phyloP scores from a whole-genome alignment of 495 filamentous ascomycete species.

The Aspergillus cavernicola region DNA sequence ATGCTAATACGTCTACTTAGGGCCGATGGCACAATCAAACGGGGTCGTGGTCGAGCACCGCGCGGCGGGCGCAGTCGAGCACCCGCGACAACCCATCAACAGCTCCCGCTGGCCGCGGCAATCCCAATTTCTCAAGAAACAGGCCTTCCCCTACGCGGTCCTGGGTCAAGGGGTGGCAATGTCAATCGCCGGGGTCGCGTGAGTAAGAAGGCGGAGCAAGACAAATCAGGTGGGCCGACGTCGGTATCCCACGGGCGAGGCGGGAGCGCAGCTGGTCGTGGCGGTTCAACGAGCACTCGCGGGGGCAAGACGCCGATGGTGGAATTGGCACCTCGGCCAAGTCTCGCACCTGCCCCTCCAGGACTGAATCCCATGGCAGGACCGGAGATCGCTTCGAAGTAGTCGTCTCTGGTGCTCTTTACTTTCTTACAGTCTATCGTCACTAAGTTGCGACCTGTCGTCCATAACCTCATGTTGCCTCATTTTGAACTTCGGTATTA shows the following conservation, averaged over 20 bases:
- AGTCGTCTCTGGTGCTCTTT: background rate
- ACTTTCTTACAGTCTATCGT: background rate
- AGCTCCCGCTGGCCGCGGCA: slow-evolving; percentile 39
- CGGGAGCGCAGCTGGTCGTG: slow-evolving; percentile 27
- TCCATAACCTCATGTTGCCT: background rate
- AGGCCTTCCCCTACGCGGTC: slow-evolving; percentile 57
- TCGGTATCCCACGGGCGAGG: slow-evolving; percentile 29
- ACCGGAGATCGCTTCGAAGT: slow-evolving; percentile 31
- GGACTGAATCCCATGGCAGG: slow-evolving; percentile 27
- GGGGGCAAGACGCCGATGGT: slow-evolving; percentile 32
- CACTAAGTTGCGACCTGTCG: background rate
- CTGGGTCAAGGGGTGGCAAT: slow-evolving; percentile 73
- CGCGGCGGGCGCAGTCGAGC: slow-evolving; percentile 52
- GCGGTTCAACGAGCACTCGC: slow-evolving; percentile 29
- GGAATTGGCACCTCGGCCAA: slow-evolving; percentile 27
- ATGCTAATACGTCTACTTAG: slow-evolving; percentile 43
- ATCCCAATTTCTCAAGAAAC: slow-evolving; percentile 45
- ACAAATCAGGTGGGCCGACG: slow-evolving; percentile 53
- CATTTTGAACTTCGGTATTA: background rate
- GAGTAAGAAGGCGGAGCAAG: slow-evolving; percentile 67
- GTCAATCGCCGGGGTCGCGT: slow-evolving; percentile 74
- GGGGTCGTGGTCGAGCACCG: slow-evolving; percentile 73
- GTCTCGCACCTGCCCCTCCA: slow-evolving; percentile 23
- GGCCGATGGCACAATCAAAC: slow-evolving; percentile 71
- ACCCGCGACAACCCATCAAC: slow-evolving; percentile 32